Conservation (phyloP, 2,329 filamentous ascomycete species). For the Botrytis fragariae region DNA sequence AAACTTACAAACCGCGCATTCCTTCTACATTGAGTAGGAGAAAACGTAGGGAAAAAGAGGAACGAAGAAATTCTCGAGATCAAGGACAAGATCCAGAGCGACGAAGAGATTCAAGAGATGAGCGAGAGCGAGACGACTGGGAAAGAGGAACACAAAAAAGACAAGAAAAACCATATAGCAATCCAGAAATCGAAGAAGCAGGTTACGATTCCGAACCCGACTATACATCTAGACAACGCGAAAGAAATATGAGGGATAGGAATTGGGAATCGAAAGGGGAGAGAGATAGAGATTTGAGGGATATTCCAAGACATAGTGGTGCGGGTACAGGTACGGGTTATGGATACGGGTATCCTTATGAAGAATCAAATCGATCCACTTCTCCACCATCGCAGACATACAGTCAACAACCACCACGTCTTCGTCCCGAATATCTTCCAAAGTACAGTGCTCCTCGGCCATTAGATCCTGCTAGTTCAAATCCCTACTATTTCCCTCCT, state of each 20-base stretch:
- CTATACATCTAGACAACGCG: background rate
- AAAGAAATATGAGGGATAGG: constrained; percentile 6
- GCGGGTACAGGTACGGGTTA: background rate
- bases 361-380: constrained; percentile 4
- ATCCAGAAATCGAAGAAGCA: constrained; percentile 17
- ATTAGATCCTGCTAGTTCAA: background rate
- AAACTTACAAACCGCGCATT: constrained; percentile 28
- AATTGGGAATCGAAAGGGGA: constrained; percentile 1
- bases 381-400: background rate
- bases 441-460: background rate
- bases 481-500: constrained; percentile 4
- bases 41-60: background rate
- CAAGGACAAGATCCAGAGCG: background rate
- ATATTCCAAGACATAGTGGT: constrained; percentile 17
- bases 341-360: constrained; percentile 1
- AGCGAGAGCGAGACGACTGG: background rate
- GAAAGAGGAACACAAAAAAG: background rate
- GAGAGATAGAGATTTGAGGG: background rate
- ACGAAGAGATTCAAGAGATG: background rate
- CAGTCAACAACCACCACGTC: constrained; percentile 16
- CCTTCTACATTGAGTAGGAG: background rate
- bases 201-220: constrained; percentile 18
- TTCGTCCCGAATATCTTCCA: constrained; percentile 16
- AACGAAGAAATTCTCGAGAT: background rate
- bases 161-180: constrained; percentile 14